Evolutionary conservation across 305 asterid species (phyloP), one percentile per base, ranked within the genome.

Genomic region (Rubia tinctorum): DNA sequence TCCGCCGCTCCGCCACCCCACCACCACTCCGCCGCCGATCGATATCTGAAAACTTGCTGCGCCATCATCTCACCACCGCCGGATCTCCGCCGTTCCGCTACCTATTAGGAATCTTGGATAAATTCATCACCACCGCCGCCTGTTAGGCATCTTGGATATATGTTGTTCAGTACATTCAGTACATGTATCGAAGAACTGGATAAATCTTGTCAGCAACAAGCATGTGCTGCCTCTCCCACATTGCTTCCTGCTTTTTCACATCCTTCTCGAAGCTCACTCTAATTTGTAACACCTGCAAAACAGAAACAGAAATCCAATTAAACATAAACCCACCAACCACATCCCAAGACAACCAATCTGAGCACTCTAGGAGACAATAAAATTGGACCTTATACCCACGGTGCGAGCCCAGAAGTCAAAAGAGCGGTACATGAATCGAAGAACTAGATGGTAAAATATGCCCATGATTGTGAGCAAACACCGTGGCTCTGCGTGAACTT

Each of bases 171-270:
- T 0, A 30, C 1, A 30, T 4, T 30, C 34, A 30, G 2, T 30
- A 30, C 34, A 30, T 30, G 34, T 0, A 30, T 30, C 34, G 2
- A 30, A 30, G 34, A 30, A 30, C 34, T 30, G 34, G 34, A 66
- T 90, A 92, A 75, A 92, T 88, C 88, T 90, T 92, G 77, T 90
- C 96, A 69, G 98, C 98, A 51, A 95, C 96, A 83, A 90, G 42
- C 73, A 86, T 87, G 72, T 92, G 98, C 79, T 92, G 98, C 79
- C 75, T 88, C 88, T 90, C 96, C 98, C 98, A 92, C 96, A 92
- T 83, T 80, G 86, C 85, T 77, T 92, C 95, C 80, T 92, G 86
- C 84, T 82, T 89, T 77, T 51, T 78, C 81, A 77, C 88, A 88
- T 88, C 83, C 82, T 84, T 92, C 84, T 89, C 97, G 37, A 92